Conservation (phyloP, 1,284 basidiomycete species). For the Leccinum pallidistipes region DNA sequence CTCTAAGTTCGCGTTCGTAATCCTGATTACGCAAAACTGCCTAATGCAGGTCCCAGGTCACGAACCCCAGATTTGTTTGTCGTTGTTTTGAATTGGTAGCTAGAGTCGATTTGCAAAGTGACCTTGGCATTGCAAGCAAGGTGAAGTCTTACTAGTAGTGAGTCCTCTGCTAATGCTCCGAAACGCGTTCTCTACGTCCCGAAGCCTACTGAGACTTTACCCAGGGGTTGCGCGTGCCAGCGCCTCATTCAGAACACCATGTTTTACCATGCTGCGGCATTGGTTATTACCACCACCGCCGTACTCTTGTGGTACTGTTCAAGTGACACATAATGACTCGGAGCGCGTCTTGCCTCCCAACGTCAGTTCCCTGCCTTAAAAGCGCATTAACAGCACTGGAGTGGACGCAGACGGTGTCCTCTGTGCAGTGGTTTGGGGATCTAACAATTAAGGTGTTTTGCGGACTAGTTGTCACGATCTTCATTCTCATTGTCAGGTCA, state of each 20-base stretch:
- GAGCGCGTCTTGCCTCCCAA: slow-evolving; percentile 13
- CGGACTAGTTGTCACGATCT: neutral
- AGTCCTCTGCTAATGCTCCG: slow-evolving; percentile 15
- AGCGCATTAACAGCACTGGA: slow-evolving; percentile 22
- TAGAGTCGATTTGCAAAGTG: too few relatives aligned
- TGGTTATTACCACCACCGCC: slow-evolving; percentile 26
- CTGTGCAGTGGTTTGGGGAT: slow-evolving; percentile 54
- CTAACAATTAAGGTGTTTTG: slow-evolving; percentile 47
- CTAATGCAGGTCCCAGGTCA: too few relatives aligned
- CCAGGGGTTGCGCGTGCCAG: slow-evolving; percentile 23
- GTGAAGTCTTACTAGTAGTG: too few relatives aligned
- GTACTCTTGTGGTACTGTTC: slow-evolving; percentile 39
- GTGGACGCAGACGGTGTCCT: slow-evolving; percentile 35
- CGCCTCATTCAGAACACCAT: slow-evolving; percentile 7
- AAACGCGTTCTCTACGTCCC: slow-evolving; percentile 4
- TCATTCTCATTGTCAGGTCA: slow-evolving; percentile 36
- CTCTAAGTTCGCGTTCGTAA: too few relatives aligned
- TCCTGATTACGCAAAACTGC: too few relatives aligned
- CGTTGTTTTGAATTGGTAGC: too few relatives aligned
- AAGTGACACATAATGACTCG: slow-evolving; percentile 36
- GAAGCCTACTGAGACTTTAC: slow-evolving; percentile 11
- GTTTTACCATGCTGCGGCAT: neutral
- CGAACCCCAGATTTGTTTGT: too few relatives aligned
- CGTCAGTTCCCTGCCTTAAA: neutral
- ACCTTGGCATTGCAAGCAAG: too few relatives aligned